These are phyloP conservation scores for Neurospora sp. DNA, from an alignment of 2,329 filamentous ascomycete species.

Conservation along the genomic window DNA sequence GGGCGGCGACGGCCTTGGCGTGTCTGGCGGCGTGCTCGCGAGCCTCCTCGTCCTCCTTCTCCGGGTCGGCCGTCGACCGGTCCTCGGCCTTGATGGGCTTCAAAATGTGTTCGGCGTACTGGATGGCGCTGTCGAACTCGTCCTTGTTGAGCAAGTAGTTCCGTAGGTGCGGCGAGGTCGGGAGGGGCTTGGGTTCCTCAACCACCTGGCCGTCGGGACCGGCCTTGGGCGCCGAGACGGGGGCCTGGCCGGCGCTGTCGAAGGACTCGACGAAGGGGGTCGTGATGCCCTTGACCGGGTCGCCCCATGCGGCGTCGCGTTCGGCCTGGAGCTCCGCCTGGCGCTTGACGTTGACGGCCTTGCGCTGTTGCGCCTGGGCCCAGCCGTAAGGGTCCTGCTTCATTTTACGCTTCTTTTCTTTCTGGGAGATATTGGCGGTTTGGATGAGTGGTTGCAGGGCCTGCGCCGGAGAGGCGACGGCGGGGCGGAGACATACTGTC, in stretches of 20 bases:
- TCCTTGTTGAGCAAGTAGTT: conserved; percentile 66
- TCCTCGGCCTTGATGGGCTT: conserved; percentile 36
- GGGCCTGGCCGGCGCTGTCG: conserved; percentile 48
- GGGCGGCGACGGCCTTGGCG: conserved; percentile 59
- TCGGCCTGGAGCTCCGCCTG: conserved; percentile 58
- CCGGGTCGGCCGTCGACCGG: conserved; percentile 30
- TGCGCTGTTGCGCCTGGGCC: conserved; percentile 73
- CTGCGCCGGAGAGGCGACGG: conserved; percentile 32
- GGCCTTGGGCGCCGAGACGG: conserved; percentile 24
- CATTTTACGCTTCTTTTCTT: conserved; percentile 54
- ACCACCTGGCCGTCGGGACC: conserved; percentile 33
- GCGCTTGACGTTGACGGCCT: conserved; percentile 69
- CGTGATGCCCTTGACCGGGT: conserved; percentile 66
- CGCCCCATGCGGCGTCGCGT: conserved; percentile 56
- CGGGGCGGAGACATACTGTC: conserved; percentile 51
- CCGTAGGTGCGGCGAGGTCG: conserved; percentile 44
- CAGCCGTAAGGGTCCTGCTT: conserved; percentile 74
- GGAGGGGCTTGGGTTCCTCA: conserved; percentile 30
- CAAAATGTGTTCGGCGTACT: conserved; percentile 58
- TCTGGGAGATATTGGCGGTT: conserved; percentile 51
- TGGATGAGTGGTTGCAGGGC: conserved; percentile 51
- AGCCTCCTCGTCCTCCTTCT: conserved; percentile 21
- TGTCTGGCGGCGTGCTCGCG: conserved; percentile 46
- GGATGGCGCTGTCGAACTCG: conserved; percentile 57
- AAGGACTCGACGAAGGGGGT: conserved; percentile 82